Evolutionary conservation across 768 basidiomycete species (phyloP).

Genomic region (Tephrocybe sp.): DNA sequence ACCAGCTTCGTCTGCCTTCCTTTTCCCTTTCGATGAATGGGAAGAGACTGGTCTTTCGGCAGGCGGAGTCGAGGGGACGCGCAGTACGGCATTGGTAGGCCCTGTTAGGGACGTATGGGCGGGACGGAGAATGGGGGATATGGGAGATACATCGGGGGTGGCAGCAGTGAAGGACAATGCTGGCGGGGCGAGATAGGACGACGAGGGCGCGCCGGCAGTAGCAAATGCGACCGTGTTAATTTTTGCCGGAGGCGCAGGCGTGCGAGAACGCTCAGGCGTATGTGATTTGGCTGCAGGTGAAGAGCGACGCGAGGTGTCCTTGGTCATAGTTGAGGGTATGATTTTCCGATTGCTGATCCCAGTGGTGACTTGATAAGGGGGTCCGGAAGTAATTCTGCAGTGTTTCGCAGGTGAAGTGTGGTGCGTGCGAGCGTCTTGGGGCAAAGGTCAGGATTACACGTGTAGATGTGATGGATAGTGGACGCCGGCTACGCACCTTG

Average conservation of each 20-base stretch:
- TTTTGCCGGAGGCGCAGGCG: conserved; percentile 25
- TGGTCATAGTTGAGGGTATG: conserved; percentile 17
- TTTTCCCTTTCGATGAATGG: conserved; percentile 52
- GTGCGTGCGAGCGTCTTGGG: conserved; percentile 32
- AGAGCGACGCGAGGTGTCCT: conserved; percentile 7
- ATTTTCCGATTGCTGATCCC: conserved; percentile 16
- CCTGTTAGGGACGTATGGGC: conserved; percentile 27
- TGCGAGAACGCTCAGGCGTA: conserved; percentile 19
- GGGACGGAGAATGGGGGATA: conserved; percentile 27
- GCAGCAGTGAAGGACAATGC: conserved; percentile 37
- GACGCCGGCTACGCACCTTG: conserved; percentile 28
- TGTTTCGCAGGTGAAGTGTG: conserved; percentile 31
- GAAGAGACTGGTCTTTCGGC: conserved; percentile 35
- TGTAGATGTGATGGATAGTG: conserved; percentile 7
- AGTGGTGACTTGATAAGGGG: conserved; percentile 15
- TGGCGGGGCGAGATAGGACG: conserved; percentile 37
- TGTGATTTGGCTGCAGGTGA: conserved; percentile 20
- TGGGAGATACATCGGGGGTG: conserved; percentile 41
- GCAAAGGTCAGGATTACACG: conserved; percentile 15
- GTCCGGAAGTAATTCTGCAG: conserved; percentile 16
- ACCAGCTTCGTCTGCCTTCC: conserved; percentile 68
- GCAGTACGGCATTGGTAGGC: conserved; percentile 27
- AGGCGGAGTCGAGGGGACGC: conserved; percentile 28
- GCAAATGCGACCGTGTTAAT: conserved; percentile 24
- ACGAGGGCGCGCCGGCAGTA: conserved; percentile 24